Base-by-base conservation (phyloP, 768 basidiomycete species). In the Lactifluus subvellereus region DNA sequence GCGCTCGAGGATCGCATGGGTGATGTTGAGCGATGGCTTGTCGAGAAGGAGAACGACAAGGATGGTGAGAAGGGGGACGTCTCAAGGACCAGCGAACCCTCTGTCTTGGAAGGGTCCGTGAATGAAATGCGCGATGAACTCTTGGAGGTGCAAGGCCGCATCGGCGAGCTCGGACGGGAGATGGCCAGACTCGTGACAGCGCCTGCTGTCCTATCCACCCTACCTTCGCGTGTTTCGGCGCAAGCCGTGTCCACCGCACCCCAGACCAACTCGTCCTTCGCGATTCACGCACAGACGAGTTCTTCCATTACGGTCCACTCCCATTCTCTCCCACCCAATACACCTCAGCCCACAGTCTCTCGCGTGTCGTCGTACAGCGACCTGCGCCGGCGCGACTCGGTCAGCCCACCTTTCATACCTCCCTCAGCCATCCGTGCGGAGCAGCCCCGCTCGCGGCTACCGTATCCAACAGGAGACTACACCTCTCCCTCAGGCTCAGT, bases 1-100 rank as follows among this genome's bases (percentile, higher is more conserved):
- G 91, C 91, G 1, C 75, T 94, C n/a, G 91, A 94, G 67, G 91
- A 93, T 20, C 82, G 91, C 37, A 94, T 94, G 91, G 84, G 86
- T 64, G 91, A 94, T 60, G 91, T 94, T n/a, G 91, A 94, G 71
- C 80, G 85, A 50, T 94, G 89, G 89, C 77, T 93, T 9, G 91
- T 93, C 6, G 90, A 91, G 64, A 91, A 88, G 71, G 90, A 93
- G 74, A 84, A 79, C 62, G 85, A 86, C 68, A 84, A 82, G 62
- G 83, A 82, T 40, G 66, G 30, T 7, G 67, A 60, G 33, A 49
- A 35, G 3, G 57, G 66, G 27, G 58, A 51, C 20, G 35, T 33
- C 40, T 60, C 61, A n/a, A 71, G 69, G 20, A 60, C 62, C 8
- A 59, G 64, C 9, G 59, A 48, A 30, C 66, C 67, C 0, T 70